Evolutionary conservation across 768 basidiomycete species (phyloP), one percentile per base, ranked within the genome.

Genomic region (Tephrocybe sp.): DNA sequence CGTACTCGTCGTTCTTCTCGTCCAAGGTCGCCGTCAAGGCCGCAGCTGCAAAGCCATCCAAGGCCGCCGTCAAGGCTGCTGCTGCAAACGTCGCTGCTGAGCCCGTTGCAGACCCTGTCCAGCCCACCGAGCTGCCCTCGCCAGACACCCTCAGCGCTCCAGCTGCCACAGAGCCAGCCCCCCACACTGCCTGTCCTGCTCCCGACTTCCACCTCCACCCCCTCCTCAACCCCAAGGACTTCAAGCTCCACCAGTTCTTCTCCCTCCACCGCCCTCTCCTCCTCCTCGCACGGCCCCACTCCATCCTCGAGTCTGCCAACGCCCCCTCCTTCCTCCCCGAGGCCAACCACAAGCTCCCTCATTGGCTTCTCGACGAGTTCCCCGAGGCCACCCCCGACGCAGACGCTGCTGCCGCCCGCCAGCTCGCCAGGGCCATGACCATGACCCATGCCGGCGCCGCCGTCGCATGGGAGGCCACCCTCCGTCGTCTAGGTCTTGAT

Each of bases 221-320:
- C 1, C 58, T 77, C 21, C 60, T 91, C 49, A 81, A 76, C 48
- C 64, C 85, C 10, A 81, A 84, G 55, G 88, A 88, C 58, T 84
- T 88, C 68, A 87, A 84, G 62, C 77, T 91, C 10, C 89, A 92
- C 63, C 86, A 88, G 48, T 93, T 93, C 69, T 93, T 93, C 70
- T 81, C 90, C 2, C 72, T 90, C 26, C 85, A 93, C 60, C 80
- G 90, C 11, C 90, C 90, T 1, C 74, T 93, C 2, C 79, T 92
- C 18, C 79, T 88, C 32, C 74, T 92, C 37, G 70, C 78, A 24
- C 79, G 85, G 54, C 83, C 89, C 0, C 59, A 82, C 0, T 72
- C 81, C 8, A 69, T 83, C 50, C 73, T 90, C 50, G 60, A 68
- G 11, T 59, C 69, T 12, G 58, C 67, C 39, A 58, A 69, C 44